Evolutionary conservation across 306 rosid genomes (phyloP), one percentile per base, ranked within the genome.

Genomic region (Ormosia emarginata): DNA sequence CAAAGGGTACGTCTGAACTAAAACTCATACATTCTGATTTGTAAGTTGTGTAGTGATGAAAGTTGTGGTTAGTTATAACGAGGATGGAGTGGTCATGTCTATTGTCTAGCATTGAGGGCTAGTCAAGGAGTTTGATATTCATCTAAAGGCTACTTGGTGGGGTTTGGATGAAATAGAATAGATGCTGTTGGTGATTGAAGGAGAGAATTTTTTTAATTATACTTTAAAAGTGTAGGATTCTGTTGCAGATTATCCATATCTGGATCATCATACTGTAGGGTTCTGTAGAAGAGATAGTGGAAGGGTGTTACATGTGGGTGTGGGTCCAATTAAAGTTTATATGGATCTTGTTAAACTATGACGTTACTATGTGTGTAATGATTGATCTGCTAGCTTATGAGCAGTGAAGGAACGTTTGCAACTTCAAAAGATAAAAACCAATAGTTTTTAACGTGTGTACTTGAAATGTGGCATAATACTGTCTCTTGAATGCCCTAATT

Each of bases 1-100:
- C 92, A 95, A 87, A 91, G 98, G 97, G 95, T 94, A 90, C 3
- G 74, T 62, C 50, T 81, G 68, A 85, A 59, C 71, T 58, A 62
- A 56, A 62, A 77, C 71, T 44, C 8, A 11, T 13, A 2, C 4
- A 8, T 67, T 79, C 82, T 83, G 61, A n/a, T 82, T 75, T 84
- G 49, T 47, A 68, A 30, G 18, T 62, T 30, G 59, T 68, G 81
- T 75, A 67, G 71, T 24, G 33, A 64, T 43, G 29, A 80, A 29
- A 84, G 50, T 78, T 84, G 4, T 80, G 70, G 40, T 74, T 74
- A 58, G 33, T 69, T 74, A 49, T 59, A 67, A 67, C 2, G 59
- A 76, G 65, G 57, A 71, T 64, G 32, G 59, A 66, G 67, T 57
- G 75, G 18, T 78, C 67, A 14, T 49, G 74, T 49, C 36, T 63